These are phyloP conservation scores for Flaveria trinervia DNA, from an alignment of 129 eudicot genomes.

Conservation along the genomic window DNA sequence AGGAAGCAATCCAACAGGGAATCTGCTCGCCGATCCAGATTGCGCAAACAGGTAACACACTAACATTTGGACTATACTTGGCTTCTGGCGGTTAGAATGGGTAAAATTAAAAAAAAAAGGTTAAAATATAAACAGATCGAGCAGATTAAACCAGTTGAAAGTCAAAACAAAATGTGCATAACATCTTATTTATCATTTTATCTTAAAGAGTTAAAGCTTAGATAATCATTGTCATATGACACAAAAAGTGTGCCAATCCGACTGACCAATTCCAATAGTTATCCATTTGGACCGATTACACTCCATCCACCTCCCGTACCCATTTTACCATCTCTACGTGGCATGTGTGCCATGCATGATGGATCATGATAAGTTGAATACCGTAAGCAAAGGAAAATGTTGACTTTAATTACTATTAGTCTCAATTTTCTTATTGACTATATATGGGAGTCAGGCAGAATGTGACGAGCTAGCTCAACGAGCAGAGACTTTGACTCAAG, in stretches of 20 bases:
- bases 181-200: not conserved
- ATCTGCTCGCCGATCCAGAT: constrained; percentile 94
- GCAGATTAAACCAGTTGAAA: not conserved
- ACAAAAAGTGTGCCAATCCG: not conserved
- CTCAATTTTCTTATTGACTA: not conserved
- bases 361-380: not conserved
- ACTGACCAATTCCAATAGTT: not conserved
- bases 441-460: constrained; percentile 59
- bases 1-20: constrained; percentile 97
- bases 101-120: not conserved
- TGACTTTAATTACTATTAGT: not conserved
- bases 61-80: not conserved
- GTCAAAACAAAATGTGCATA: not conserved
- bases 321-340: not conserved
- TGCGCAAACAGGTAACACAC: constrained; percentile 75
- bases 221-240: not conserved
- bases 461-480: constrained; percentile 94
- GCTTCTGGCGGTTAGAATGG: not conserved
- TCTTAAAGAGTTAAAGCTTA: too few relatives aligned
- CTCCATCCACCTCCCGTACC: not conserved
- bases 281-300: not conserved
- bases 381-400: not conserved
- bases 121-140: not conserved
- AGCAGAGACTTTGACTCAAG: constrained; percentile 76
- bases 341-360: not conserved